These are phyloP conservation scores for Claviceps monticola DNA, from an alignment of 2,329 filamentous ascomycete species.

Conservation along the genomic window DNA sequence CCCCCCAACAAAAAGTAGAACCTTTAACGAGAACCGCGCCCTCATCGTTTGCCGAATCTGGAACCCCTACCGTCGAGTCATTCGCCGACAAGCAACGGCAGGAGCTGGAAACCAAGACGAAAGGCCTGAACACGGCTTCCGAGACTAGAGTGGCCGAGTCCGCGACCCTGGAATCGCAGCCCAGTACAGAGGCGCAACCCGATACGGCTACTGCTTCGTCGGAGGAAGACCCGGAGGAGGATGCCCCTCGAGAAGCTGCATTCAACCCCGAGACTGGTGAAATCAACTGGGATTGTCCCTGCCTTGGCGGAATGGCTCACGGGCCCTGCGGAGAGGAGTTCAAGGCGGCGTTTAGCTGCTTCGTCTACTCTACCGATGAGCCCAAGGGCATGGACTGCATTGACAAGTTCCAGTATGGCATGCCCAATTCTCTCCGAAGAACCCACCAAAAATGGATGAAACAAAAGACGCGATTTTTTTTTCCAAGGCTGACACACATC, in stretches of 20 bases:
- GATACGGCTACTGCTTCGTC: constrained; percentile 19
- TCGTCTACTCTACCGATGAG: constrained; percentile 88
- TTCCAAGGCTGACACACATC: constrained; percentile 15
- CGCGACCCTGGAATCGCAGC: constrained; percentile 10
- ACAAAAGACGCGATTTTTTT: too few species aligned
- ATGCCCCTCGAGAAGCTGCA: constrained; percentile 75
- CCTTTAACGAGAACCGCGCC: constrained; percentile 24
- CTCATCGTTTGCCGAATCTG: constrained; percentile 39
- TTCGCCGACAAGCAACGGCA: constrained; percentile 50
- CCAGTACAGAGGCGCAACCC: constrained; percentile 15
- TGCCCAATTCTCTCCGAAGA: too few species aligned
- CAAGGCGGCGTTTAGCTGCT: constrained; percentile 92
- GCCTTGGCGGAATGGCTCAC: constrained; percentile 90
- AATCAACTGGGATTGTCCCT: constrained; percentile 99
- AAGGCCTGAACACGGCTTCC: constrained; percentile 12
- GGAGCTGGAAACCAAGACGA: constrained; percentile 24
- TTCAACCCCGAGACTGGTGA: constrained; percentile 98
- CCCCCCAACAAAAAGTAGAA: not conserved
- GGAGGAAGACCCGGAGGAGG: constrained; percentile 52
- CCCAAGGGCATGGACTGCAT: constrained; percentile 97
- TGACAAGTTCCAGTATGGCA: constrained; percentile 82
- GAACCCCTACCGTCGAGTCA: constrained; percentile 51
- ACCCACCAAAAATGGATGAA: too few species aligned
- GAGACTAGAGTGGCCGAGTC: constrained; percentile 8
- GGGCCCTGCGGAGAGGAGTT: constrained; percentile 95